phyloP scores from a whole-genome alignment of 2,329 filamentous ascomycete species.

The Xylariaceae sp. region DNA sequence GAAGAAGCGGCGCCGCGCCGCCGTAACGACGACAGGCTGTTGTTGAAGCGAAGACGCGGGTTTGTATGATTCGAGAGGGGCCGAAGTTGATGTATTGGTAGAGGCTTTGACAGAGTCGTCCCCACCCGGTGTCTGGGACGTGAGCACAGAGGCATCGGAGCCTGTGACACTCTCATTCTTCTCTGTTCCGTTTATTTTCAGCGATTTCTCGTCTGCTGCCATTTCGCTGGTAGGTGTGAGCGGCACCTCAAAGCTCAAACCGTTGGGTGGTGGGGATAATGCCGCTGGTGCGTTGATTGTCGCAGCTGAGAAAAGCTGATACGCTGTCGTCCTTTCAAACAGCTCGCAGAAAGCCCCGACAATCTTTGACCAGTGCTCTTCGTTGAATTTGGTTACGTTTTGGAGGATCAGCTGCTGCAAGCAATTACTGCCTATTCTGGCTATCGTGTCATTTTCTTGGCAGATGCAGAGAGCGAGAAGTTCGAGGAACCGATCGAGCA shows the following conservation, averaged over 20 bases:
- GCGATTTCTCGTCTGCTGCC: slow-evolving; percentile 47
- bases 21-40: slow-evolving; percentile 87
- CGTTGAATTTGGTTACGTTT: slow-evolving; percentile 87
- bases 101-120: slow-evolving; percentile 17
- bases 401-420: slow-evolving; percentile 94
- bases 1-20: slow-evolving; percentile 90
- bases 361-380: slow-evolving; percentile 88
- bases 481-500: slow-evolving; percentile 96
- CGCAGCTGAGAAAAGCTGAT: slow-evolving; percentile 88
- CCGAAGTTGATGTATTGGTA: slow-evolving; percentile 33
- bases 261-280: slow-evolving; percentile 48
- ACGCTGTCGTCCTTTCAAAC: slow-evolving; percentile 90
- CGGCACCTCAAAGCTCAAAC: slow-evolving; percentile 44
- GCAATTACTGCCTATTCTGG: slow-evolving; percentile 96
- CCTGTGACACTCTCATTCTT: slow-evolving; percentile 34
- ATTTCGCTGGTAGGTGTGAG: slow-evolving; percentile 37
- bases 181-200: slow-evolving; percentile 56
- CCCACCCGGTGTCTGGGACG: slow-evolving; percentile 15
- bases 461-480: slow-evolving; percentile 94
- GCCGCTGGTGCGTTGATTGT: slow-evolving; percentile 51
- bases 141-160: slow-evolving; percentile 22
- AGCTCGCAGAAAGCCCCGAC: slow-evolving; percentile 94
- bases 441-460: slow-evolving; percentile 98
- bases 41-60: slow-evolving; percentile 73
- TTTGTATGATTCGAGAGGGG: slow-evolving; percentile 78